Evolutionary conservation across 176 grass and related monocot species (phyloP).

Genomic region (Eragrostis nindensis): DNA sequence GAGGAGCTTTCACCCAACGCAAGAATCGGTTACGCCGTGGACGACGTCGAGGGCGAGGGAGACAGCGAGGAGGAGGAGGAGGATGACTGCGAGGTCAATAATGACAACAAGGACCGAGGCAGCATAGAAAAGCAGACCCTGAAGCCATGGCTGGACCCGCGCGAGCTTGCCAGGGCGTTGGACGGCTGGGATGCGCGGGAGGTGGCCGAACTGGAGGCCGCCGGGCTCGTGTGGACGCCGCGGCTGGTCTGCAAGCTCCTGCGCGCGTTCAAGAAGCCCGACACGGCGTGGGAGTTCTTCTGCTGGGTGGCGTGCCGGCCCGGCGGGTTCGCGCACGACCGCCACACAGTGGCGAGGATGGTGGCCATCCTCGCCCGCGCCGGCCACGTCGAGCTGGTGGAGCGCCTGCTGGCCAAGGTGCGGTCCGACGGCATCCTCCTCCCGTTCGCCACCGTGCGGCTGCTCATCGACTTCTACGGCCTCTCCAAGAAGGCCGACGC

Average conservation of each 20-base stretch:
- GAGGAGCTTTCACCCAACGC: conserved; percentile 60
- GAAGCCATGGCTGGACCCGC: conserved; percentile 87
- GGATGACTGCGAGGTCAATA: background rate
- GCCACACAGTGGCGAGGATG: conserved; percentile 77
- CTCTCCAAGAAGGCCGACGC: conserved; percentile 73
- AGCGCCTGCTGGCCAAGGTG: conserved; percentile 74
- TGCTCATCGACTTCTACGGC: conserved; percentile 81
- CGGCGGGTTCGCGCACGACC: conserved; percentile 70
- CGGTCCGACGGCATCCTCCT: conserved; percentile 72
- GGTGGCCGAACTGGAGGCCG: conserved; percentile 64
- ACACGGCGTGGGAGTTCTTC: conserved; percentile 91
- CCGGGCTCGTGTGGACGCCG: conserved; percentile 71
- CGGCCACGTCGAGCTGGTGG: conserved; percentile 69
- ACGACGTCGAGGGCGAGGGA: conserved; percentile 52
- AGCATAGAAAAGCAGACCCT: conserved; percentile 35
- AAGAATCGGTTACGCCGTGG: conserved; percentile 58
- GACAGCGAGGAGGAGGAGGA: conserved; percentile 38
- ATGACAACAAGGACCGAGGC: conserved; percentile 7
- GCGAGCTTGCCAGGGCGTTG: conserved; percentile 65
- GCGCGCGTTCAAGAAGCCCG: conserved; percentile 69
- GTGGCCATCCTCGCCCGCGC: conserved; percentile 70
- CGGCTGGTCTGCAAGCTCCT: conserved; percentile 91
- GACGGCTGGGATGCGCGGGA: conserved; percentile 74
- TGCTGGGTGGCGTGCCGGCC: conserved; percentile 89
- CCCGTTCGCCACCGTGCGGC: conserved; percentile 66